Evolutionary conservation across 2,329 filamentous ascomycete genomes (phyloP), one percentile per base, ranked within the genome.

Genomic region (Ceratocystis eucalypticola): DNA sequence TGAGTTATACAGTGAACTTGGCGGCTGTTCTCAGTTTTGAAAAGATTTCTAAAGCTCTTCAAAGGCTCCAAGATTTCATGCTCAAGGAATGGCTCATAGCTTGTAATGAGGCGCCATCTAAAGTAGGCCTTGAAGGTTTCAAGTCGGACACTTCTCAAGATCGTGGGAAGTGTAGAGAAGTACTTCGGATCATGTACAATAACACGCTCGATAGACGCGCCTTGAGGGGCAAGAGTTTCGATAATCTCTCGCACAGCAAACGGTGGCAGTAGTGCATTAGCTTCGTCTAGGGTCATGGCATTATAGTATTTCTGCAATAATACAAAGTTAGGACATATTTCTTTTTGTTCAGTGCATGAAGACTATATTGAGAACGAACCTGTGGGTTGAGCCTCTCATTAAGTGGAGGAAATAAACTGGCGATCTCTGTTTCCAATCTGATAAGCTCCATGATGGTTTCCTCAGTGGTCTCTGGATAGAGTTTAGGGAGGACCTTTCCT

Each of bases 51-150:
- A 69, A 89, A 88, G 45, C 80, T 77, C n/a, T 74, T 78, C 66
- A 85, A 82, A 1, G 86, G 84, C 69, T 82, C 79, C 12, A 88
- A 72, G 57, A 82, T 81, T n/a, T 83, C 79, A 17, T 83, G 80
- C 66, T 89, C 82, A 37, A 89, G 77, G 30, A 77, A 79, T 1
- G 74, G 71, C 25, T 79, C 76, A 71, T 83, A 83, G 1, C 75
- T 72, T 62, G 83, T 77, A 12, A 88, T 80, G 12, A 82, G 74
- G 70, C 86, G 86, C 85, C 86, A 88, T 28, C 83, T 73, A 68
- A 88, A 78, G 71, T 85, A 89, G n/a, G 79, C 77, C 68, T 84
- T 80, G 1, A 89, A 71, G 0, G 82, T 79, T 55, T 85, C 80
- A 62, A 78, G 77, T 0, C 80, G 73, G 0, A 83, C 83, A 2